Conservation (phyloP, 2,329 filamentous ascomycete species). For the Xylaria sp. region DNA sequence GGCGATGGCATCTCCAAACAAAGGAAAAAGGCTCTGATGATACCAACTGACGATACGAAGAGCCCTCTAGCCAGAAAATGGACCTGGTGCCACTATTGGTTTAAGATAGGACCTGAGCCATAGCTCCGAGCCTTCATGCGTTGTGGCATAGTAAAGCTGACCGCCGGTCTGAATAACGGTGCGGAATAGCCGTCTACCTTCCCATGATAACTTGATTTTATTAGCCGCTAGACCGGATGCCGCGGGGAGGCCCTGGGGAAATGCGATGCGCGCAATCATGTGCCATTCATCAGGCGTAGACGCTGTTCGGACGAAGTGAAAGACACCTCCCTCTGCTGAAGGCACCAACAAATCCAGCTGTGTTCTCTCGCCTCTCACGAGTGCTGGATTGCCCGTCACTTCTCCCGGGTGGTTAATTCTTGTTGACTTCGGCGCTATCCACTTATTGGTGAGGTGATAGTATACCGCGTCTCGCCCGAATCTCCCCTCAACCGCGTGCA, state of each 20-base stretch:
- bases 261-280: conserved; percentile 39
- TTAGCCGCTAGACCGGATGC: conserved; percentile 38
- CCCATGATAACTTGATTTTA: neutral
- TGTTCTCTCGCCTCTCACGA: neutral
- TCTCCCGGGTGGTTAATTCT: conserved; percentile 39
- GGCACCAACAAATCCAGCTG: conserved; percentile 41
- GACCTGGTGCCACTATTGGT: conserved; percentile 34
- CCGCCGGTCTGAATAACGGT: conserved; percentile 37
- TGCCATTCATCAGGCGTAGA: conserved; percentile 40
- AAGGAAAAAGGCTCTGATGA: neutral
- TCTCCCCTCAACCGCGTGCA: conserved; percentile 6
- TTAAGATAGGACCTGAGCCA: conserved; percentile 32
- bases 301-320: conserved; percentile 39
- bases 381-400: conserved; percentile 41
- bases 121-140: conserved; percentile 25
- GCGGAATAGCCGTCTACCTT: conserved; percentile 9
- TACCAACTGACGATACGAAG: neutral
- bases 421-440: conserved; percentile 32
- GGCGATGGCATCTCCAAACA: neutral
- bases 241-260: conserved; percentile 35
- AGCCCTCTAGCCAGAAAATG: conserved; percentile 30
- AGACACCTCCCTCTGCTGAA: conserved; percentile 39
- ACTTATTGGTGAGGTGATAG: neutral
- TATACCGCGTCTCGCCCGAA: neutral
- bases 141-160: conserved; percentile 36